Evolutionary conservation across 371 early-diverging fungal genomes (phyloP), one percentile per base, ranked within the genome.

Genomic region (Sanchytrium tribonematis): DNA sequence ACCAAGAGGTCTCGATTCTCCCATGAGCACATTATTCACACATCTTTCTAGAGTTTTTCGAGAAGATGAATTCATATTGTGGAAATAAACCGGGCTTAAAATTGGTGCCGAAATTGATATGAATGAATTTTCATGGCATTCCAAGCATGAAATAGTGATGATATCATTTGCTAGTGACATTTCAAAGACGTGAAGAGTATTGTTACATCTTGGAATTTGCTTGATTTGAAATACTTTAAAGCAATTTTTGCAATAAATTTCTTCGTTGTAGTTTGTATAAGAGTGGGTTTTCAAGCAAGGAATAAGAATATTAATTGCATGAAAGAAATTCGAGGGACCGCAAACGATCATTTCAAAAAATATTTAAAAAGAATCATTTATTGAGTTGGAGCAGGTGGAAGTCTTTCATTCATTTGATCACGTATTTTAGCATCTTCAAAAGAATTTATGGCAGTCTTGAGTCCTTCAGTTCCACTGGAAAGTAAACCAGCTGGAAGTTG

Each of bases 341-440:
- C 48, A 48, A 48, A 22, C 48, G 22, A 48, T 48, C 5, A 22
- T 48, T 48, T 48, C 48, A 48, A 48, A 48, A 48, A 48, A 48
- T 12, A 22, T 48, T 48, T 12, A 22, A 48, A 12, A 22, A 48
- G 48, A 48, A 5, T 22, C 5, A 48, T 48, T 48, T 48, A 48
- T 48, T 48, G 48, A 48, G 5, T 48, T 48, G 5, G 48, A 5
- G 48, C 22, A 12, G 93, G 93, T 31, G 97, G 97, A 69, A 93
- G 73, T 67, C 86, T 82, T 76, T 96, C 97, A 74, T 96, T 96
- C 69, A 90, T 88, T 28, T 82, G 72, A 77, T 96, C 94, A 30
- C 86, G 86, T 17, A 77, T 79, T 73, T 85, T 86, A 29, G 94
- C 97, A 71, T 92, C 89, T 32, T 93, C 93, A 77, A 93, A 93